Percentiles rank a stretch among this genome's conserved stretches.
Conservation (phyloP, 306 rosid species). For the Prunus kanzakura region DNA sequence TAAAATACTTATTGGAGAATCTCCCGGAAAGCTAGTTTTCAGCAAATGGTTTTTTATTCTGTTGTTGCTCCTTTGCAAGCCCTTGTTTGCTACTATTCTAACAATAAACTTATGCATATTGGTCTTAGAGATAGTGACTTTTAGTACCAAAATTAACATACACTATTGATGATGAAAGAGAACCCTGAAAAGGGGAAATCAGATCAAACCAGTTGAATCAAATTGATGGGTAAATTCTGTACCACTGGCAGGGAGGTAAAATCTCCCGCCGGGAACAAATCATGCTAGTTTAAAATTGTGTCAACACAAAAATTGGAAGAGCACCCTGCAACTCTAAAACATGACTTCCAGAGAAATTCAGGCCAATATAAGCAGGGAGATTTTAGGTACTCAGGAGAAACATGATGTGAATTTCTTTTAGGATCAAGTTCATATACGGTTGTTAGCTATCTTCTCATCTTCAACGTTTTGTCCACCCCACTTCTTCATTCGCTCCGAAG, state of each 20-base stretch:
- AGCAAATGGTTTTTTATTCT: no score
- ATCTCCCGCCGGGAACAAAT: not conserved
- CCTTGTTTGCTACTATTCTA: no score
- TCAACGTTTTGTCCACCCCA: constrained; percentile 49
- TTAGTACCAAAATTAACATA: not conserved
- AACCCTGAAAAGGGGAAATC: not conserved
- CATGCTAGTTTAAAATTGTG: not conserved
- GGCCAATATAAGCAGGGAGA: not conserved
- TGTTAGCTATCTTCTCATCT: not conserved
- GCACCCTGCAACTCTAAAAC: not conserved
- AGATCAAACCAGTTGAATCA: not conserved
- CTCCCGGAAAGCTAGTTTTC: no score
- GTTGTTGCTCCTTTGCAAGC: no score
- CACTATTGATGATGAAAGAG: not conserved
- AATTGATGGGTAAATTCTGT: not conserved
- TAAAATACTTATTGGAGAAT: no score
- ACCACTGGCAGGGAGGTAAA: not conserved
- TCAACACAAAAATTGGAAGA: not conserved
- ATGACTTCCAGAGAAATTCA: not conserved
- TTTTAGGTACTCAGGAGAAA: not conserved
- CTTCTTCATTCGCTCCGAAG: constrained; percentile 39
- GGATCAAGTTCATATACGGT: constrained; percentile 10
- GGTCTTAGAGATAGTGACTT: not conserved
- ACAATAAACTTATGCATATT: no score
- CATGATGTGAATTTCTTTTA: not conserved